Conservation (phyloP, 1,139 yeast species). For the Geotrichum cucujoidarum region DNA sequence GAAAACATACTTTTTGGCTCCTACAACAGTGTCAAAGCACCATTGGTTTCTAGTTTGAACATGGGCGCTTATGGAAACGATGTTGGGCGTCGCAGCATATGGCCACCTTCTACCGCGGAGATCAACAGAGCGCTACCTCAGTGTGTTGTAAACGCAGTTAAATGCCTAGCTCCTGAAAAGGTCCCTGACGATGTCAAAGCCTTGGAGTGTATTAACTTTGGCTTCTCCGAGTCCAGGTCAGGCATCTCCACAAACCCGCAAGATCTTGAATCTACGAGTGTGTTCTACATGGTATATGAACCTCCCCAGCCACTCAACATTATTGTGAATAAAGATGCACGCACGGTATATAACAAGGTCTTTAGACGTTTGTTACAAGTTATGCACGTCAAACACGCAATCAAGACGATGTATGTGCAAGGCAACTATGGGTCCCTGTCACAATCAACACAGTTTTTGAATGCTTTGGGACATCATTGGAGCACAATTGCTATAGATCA, state of each 20-base stretch:
- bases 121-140: constrained; percentile 13
- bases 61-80: constrained; percentile 5
- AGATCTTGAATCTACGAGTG: constrained; percentile 8
- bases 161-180: not conserved
- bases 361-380: constrained; percentile 12
- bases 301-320: constrained; percentile 16
- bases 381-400: constrained; percentile 7
- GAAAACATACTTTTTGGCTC: constrained; percentile 18
- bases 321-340: constrained; percentile 4
- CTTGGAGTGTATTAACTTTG: constrained; percentile 12
- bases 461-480: constrained; percentile 1
- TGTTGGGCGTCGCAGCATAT: constrained; percentile 3
- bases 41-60: constrained; percentile 5
- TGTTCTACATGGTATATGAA: constrained; percentile 8
- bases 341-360: constrained; percentile 8
- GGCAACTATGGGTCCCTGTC: not conserved
- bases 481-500: constrained; percentile 5
- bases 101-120: constrained; percentile 19
- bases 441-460: constrained; percentile 3
- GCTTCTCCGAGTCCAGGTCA: not conserved
- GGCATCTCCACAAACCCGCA: not conserved
- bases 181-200: not conserved
- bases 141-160: constrained; percentile 12
- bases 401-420: not conserved
- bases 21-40: not conserved